Conservation (phyloP, 352 stramenopile species). For the Globisporangium sylvaticum region DNA sequence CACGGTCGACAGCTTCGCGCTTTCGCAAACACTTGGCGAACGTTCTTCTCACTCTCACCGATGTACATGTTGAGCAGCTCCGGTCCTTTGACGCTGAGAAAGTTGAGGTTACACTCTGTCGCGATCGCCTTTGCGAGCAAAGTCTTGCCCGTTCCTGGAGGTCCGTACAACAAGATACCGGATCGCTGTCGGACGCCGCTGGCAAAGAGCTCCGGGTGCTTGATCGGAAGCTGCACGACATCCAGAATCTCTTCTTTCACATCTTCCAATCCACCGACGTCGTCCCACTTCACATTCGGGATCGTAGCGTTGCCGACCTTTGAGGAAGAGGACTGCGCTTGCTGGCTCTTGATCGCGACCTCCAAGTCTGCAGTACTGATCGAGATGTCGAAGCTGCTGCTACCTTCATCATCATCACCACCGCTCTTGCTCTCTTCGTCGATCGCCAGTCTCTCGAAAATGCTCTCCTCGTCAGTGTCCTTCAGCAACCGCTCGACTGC, state of each 20-base stretch:
- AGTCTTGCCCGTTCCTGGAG: constrained; percentile 92
- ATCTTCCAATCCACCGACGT: constrained; percentile 98
- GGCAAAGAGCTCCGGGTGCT: constrained; percentile 80
- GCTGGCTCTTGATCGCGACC: constrained; percentile 54
- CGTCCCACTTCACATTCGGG: constrained; percentile 97
- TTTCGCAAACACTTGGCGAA: constrained; percentile 92
- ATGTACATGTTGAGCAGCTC: constrained; percentile 98
- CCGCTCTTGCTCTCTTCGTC: constrained; percentile 10
- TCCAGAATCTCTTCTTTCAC: constrained; percentile 97
- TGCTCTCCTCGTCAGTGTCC: constrained; percentile 11
- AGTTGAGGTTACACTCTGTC: constrained; percentile 94
- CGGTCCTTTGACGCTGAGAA: constrained; percentile 94
- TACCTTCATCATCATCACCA: not conserved
- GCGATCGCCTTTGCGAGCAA: constrained; percentile 94
- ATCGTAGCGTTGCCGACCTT: constrained; percentile 70
- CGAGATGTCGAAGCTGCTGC: constrained; percentile 20
- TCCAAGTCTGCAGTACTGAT: constrained; percentile 49
- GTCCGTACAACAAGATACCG: constrained; percentile 79
- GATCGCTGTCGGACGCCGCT: constrained; percentile 75
- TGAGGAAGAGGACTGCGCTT: constrained; percentile 58
- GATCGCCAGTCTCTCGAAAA: constrained; percentile 15
- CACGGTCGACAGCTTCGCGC: constrained; percentile 77
- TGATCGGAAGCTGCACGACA: constrained; percentile 80
- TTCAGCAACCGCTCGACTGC: constrained; percentile 45
- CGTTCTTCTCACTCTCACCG: constrained; percentile 96